A percentile compares a stretch with the other conserved stretches of the same genome.
phyloP scores from a whole-genome alignment of 163 green algal genomes.

The Picocystis sp. region DNA sequence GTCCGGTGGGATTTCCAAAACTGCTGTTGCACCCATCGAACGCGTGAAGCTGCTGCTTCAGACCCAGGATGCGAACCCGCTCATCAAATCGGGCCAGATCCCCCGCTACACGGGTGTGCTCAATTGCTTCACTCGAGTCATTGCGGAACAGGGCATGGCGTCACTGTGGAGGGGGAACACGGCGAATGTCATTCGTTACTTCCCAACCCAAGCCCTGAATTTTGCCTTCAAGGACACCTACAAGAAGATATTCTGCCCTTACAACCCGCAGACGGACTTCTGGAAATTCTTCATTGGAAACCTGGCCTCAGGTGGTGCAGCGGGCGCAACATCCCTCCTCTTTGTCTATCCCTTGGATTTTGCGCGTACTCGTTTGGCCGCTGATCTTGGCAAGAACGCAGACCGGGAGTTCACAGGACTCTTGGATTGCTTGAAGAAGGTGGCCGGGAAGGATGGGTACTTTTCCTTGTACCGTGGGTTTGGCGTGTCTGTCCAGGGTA shows the following conservation, averaged over 20 bases:
- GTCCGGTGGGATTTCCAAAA: conserved; percentile 89
- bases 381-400: conserved; percentile 56
- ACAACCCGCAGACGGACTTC: conserved; percentile 88
- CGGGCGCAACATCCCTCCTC: conserved; percentile 79
- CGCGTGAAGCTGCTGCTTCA: conserved; percentile 97
- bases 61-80: conserved; percentile 53
- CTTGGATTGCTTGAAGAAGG: conserved; percentile 37
- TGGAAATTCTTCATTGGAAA: conserved; percentile 69
- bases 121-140: conserved; percentile 89
- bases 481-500: conserved; percentile 79
- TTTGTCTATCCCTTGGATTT: conserved; percentile 99
- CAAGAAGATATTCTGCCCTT: conserved; percentile 89
- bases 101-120: conserved; percentile 62
- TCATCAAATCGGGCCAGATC: conserved; percentile 59
- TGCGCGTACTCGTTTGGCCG: conserved; percentile 86
- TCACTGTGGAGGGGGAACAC: conserved; percentile 96
- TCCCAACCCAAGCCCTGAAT: conserved; percentile 86
- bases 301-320: conserved; percentile 51
- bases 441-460: conserved; percentile 38
- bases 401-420: conserved; percentile 88
- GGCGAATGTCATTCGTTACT: conserved; percentile 93
- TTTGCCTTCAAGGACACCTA: conserved; percentile 99
- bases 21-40: conserved; percentile 89
- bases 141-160: conserved; percentile 69
- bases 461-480: conserved; percentile 92